Evolutionary conservation across 169 alveolate genomes (phyloP), one percentile per base, ranked within the genome.

Genomic region (Plasmodium gaboni): DNA sequence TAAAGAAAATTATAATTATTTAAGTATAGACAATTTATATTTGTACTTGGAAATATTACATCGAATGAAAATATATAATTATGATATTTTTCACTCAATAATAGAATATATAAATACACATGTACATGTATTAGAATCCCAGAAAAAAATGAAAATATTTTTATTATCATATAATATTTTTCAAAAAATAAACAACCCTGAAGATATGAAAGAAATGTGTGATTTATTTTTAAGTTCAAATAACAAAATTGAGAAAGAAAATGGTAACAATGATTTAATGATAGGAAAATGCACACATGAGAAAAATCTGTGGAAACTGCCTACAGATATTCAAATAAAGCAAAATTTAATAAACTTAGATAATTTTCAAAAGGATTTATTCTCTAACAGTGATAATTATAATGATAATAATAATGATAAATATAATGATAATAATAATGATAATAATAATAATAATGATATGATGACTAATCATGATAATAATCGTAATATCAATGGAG

Each of bases 21-120:
- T 76, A 9, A 76, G 65, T 50, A 32, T 76, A 12, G 67, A 63
- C 46, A 76, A 64, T 51, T 64, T 76, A 68, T 76, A 64, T 63
- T 19, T 76, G 17, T 76, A 76, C 63, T 32, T 50, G 32, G 53
- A 61, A 64, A 76, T 76, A 22, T 32, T 42, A 10, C 65, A 76
- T 42, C 28, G 22, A 76, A 24, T 12, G n/a, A 64, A 38, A 76
- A 28, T 76, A 50, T 76, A 64, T 55, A 51, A 76, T 42, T 48
- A 64, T 64, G 74, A 76, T 24, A 55, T 76, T 53, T 76, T 61
- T 9, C 28, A 15, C 28, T 24, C 38, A 17, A 26, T 76, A 51
- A 19, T 48, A 15, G 74, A 76, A 48, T 57, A 76, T 38, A 59
- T 76, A 53, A 46, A 76, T 50, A 50, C 26, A 55, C 13, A 76